A percentile compares a stretch with the other conserved stretches of the same genome.
phyloP scores from a whole-genome alignment of 352 stramenopile species.

The Elongisporangium anandrum region DNA sequence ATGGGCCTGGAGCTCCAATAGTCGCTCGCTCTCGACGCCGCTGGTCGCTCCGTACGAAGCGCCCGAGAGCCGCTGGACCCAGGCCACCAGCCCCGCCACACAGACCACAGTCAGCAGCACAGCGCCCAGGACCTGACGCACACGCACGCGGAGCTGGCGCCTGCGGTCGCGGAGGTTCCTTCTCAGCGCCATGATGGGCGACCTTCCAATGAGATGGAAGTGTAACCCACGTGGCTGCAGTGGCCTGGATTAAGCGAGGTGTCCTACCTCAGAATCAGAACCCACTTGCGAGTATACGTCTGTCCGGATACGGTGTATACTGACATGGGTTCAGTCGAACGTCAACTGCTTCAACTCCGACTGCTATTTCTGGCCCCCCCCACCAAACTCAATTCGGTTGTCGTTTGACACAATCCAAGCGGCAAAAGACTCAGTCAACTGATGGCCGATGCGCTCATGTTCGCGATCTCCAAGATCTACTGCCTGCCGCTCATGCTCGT shows the following conservation, averaged over 20 bases:
- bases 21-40: not conserved
- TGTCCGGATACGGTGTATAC: not conserved
- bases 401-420: too few species aligned
- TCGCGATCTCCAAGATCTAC: not conserved
- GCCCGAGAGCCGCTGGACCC: constrained; percentile 10
- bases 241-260: not conserved
- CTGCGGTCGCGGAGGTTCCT: not conserved
- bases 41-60: not conserved
- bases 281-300: not conserved
- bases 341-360: too few species aligned
- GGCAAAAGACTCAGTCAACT: too few species aligned
- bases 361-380: too few species aligned
- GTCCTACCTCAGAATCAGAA: not conserved
- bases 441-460: too few species aligned
- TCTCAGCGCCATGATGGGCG: not conserved
- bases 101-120: constrained; percentile 17
- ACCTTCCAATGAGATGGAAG: not conserved
- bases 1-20: not conserved
- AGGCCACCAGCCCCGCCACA: constrained; percentile 10
- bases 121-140: constrained; percentile 19
- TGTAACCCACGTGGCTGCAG: not conserved
- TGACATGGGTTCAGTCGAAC: too few species aligned
- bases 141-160: constrained; percentile 3
- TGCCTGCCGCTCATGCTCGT: constrained; percentile 28
- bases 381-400: too few species aligned